phyloP scores from a whole-genome alignment of 2,329 filamentous ascomycete genomes.

The Pseudogymnoascus sp. region DNA sequence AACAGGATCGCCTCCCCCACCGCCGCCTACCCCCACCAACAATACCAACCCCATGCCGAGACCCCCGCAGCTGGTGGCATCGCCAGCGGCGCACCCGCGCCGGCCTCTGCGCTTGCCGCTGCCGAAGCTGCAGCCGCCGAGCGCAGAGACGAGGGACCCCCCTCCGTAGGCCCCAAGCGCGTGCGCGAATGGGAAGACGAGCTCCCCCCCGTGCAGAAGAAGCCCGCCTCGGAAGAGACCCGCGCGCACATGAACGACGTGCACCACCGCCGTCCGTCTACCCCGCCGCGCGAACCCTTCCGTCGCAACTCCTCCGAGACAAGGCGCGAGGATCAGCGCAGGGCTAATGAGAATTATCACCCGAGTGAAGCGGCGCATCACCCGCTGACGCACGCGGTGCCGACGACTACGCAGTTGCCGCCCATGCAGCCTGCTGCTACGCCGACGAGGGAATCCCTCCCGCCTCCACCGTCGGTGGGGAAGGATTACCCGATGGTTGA shows the following conservation, averaged over 20 bases:
- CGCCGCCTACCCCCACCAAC: slow-evolving; percentile 73
- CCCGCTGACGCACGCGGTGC: slow-evolving; percentile 53
- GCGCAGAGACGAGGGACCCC: slow-evolving; percentile 63
- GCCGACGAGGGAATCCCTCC: slow-evolving; percentile 44
- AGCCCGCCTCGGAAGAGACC: slow-evolving; percentile 80
- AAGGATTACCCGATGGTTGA: slow-evolving; percentile 54
- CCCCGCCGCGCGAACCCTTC: slow-evolving; percentile 59
- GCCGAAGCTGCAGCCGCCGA: slow-evolving; percentile 58
- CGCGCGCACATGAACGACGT: slow-evolving; percentile 80
- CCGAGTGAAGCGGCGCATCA: slow-evolving; percentile 90
- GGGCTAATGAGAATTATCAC: slow-evolving; percentile 72
- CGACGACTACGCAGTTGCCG: slow-evolving; percentile 43
- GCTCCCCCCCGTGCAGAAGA: slow-evolving; percentile 54
- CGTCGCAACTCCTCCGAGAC: slow-evolving; percentile 71
- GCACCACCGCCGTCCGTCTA: slow-evolving; percentile 68
- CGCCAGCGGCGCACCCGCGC: no score
- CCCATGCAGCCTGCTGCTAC: slow-evolving; percentile 54
- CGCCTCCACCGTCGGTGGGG: slow-evolving; percentile 31
- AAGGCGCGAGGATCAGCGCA: slow-evolving; percentile 58
- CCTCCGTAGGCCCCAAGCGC: slow-evolving; percentile 74
- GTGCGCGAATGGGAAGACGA: slow-evolving; percentile 91
- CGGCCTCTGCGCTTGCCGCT: no score
- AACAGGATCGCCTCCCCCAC: slow-evolving; percentile 87
- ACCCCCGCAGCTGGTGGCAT: no score
- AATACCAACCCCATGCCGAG: slow-evolving; percentile 71